Base-by-base conservation (phyloP, 306 rosid genomes). In the Begonia masoniana region DNA sequence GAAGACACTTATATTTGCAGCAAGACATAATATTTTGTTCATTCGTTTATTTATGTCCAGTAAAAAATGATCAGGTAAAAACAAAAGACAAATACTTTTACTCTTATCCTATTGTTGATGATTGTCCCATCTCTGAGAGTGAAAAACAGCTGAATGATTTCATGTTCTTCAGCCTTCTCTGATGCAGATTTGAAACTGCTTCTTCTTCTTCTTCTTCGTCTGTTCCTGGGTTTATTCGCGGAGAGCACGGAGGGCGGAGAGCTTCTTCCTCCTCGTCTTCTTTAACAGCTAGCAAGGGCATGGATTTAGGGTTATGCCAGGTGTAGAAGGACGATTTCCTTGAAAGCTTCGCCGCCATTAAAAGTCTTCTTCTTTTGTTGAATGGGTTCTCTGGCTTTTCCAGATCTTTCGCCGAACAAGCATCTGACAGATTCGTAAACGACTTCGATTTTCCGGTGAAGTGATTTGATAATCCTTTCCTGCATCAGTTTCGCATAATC, bases 271-370 rank as follows among this genome's bases (percentile, higher is more conserved):
- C 74, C 16, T 59, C 75, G 16, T 78, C 75, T 65, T 89, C 97
- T 5, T 56, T 51, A 13, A 88, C 72, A 2, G 92, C 77, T 13
- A 91, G 56, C 41, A 91, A 71, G 10, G 99, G 99, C 99, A 91
- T 83, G 60, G 99, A 91, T 69, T 78, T 48, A 2, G 99, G 96
- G 68, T 91, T 83, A 0, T 75, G 57, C 78, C 85, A 72, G 24
- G 74, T 68, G 69, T 91, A 91, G 43, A 86, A 86, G 1, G 72
- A 58, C 11, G 73, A 79, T 67, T 36, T 86, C 60, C 76, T 83
- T 9, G 91, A 60, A 76, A 75, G 71, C 49, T 85, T 91, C 0
- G 95, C 71, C 10, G 92, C 92, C 14, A 91, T 81, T 41, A 83
- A 13, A 47, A 91, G 57, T 54, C 99, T 72, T 48, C 92, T 69